phyloP scores from a whole-genome alignment of 305 asterid genomes.

The Lippia alba region DNA sequence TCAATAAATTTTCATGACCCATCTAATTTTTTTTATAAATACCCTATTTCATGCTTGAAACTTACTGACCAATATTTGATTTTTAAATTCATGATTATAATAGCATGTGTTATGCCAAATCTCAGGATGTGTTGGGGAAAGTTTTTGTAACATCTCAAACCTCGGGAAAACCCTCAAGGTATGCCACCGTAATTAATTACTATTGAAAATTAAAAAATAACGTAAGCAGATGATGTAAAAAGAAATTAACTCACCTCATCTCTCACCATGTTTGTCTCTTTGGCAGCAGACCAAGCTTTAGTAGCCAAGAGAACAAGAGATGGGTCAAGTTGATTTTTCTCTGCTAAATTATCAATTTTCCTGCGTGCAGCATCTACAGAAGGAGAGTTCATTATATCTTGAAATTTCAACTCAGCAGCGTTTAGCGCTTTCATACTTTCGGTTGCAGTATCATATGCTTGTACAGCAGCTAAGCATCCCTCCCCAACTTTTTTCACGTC shows the following conservation, averaged over 20 bases:
- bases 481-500: constrained; percentile 82
- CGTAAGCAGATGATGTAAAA: neutral
- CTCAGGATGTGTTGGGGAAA: too few species aligned
- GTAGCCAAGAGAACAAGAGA: constrained; percentile 86
- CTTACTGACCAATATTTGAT: neutral
- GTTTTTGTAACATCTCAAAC: too few species aligned
- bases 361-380: constrained; percentile 86
- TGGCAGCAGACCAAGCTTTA: constrained; percentile 98
- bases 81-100: too few species aligned
- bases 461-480: constrained; percentile 78
- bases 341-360: constrained; percentile 91
- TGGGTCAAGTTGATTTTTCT: constrained; percentile 85
- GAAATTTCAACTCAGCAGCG: constrained; percentile 89
- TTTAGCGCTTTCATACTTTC: constrained; percentile 78
- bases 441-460: constrained; percentile 78
- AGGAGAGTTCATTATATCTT: constrained; percentile 90
- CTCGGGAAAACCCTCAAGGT: too few species aligned
- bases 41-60: too few species aligned
- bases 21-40: too few species aligned
- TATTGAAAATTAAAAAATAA: too few species aligned
- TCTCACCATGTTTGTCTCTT: constrained; percentile 83
- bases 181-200: too few species aligned
- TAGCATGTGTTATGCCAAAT: too few species aligned
- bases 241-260: constrained; percentile 63
- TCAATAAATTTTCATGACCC: too few species aligned